Base-by-base conservation (phyloP, 2,329 filamentous ascomycete species). In the Seiridium cupressi region DNA sequence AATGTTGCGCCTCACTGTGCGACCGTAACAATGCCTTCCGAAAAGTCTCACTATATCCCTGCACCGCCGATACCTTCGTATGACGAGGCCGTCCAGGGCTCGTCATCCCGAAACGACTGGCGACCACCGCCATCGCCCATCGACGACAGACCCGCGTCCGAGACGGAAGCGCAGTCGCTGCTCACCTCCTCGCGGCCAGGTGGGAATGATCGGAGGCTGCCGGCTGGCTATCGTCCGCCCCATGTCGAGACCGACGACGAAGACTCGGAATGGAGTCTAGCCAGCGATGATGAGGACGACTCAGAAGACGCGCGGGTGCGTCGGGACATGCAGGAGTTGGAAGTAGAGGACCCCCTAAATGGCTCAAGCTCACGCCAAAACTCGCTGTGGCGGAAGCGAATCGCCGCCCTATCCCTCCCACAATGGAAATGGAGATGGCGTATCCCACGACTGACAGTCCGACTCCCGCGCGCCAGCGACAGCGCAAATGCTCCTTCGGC, bases 321-420 rank as follows among this genome's bases (percentile, higher is more conserved):
- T 63, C 84, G 89, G 65, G 91, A 95, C 76, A 89, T 98, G 79
- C 87, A 96, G 71, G 90, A 97, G 82, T 88, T 96, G 83, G 92
- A 96, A 66, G 86, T 96, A 47, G 85, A 92, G 68, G 92, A 96
- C 66, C 86, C 87, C 35, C 70, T 77, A 31, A 73, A 77, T 54
- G 70, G 74, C 60, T 67, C 76, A 62, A 55, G 46, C 11, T 61
- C 66, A n/a, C 67, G 63, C 35, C 18, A 67, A 3, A 62, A 63
- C 49, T 60, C 69, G 58, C 73, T 78, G 57, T 86, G 82, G 79
- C 78, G 81, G 55, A 87, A 87, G 72, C 74, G 81, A 49, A 84
- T 86, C 68, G 78, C 79, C 31, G 81, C 83, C 7, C 42, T 59
- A 62, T 78, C 77, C 5, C 71, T 85, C 40, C 81, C 83, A 2